phyloP scores from a whole-genome alignment of 1,139 yeast species.

The Lodderomyces margitis region DNA sequence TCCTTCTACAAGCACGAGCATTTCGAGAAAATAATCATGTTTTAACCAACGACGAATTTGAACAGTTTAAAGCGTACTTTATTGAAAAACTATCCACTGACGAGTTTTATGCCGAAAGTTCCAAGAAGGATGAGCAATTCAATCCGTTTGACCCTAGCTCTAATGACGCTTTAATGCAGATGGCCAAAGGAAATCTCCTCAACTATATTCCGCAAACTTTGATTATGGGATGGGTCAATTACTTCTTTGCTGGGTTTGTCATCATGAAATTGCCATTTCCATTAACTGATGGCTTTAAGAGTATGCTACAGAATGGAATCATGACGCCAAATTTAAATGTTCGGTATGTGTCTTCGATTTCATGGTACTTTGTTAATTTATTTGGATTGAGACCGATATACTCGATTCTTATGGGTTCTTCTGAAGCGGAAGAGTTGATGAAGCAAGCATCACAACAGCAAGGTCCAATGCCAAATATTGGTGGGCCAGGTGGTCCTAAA shows the following conservation, averaged over 20 bases:
- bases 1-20: conserved; percentile 53
- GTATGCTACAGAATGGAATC: conserved; percentile 89
- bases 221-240: conserved; percentile 96
- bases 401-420: conserved; percentile 59
- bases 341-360: conserved; percentile 90
- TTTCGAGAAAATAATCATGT: conserved; percentile 50
- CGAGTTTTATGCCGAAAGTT: conserved; percentile 46
- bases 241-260: conserved; percentile 89
- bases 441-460: conserved; percentile 45
- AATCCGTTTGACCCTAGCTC: conserved; percentile 68
- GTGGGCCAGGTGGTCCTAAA: conserved; percentile 59
- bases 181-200: conserved; percentile 79
- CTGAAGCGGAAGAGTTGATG: conserved; percentile 49
- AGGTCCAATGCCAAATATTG: conserved; percentile 35
- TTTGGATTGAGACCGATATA: conserved; percentile 83
- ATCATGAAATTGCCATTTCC: conserved; percentile 64
- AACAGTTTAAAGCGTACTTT: conserved; percentile 43
- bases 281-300: conserved; percentile 81
- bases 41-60: conserved; percentile 47
- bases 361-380: conserved; percentile 95
- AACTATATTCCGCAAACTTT: conserved; percentile 88
- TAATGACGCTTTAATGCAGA: conserved; percentile 72
- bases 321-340: conserved; percentile 83
- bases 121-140: conserved; percentile 44
- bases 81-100: conserved; percentile 50